Percentiles rank a stretch among this genome's conserved stretches.
Conservation (phyloP, 805 yeast genomes). For the Saccharomyces paradoxus region DNA sequence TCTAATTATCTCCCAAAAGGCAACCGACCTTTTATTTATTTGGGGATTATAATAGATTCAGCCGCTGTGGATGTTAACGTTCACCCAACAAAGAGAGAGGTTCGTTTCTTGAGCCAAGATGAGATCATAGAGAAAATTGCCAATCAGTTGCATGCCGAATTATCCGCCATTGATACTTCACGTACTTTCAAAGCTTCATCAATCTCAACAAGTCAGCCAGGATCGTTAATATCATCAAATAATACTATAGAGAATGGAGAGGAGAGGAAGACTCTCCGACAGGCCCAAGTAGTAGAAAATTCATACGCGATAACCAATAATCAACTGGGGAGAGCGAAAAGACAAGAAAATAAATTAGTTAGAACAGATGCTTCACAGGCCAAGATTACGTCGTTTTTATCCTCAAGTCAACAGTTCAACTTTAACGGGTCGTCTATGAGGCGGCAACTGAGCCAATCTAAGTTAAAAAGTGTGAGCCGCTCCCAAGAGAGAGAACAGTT, state of each 20-base stretch:
- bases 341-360: slow-evolving; percentile 29
- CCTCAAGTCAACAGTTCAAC: slow-evolving; percentile 3
- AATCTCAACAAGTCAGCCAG: slow-evolving; percentile 30
- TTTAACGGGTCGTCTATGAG: not conserved
- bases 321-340: slow-evolving; percentile 13
- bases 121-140: slow-evolving; percentile 67
- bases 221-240: not conserved
- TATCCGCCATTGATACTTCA: slow-evolving; percentile 55
- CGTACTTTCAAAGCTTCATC: slow-evolving; percentile 64
- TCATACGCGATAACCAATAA: not conserved
- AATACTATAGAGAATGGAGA: not conserved
- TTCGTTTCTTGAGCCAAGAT: slow-evolving; percentile 74
- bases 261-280: not conserved
- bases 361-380: slow-evolving; percentile 30
- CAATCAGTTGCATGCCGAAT: slow-evolving; percentile 37
- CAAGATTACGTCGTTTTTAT: slow-evolving; percentile 24
- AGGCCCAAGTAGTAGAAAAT: not conserved
- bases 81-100: slow-evolving; percentile 93
- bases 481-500: not conserved
- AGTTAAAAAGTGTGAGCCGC: not conserved
- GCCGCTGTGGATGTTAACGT: slow-evolving; percentile 80
- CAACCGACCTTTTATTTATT: slow-evolving; percentile 63
- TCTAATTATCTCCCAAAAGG: slow-evolving; percentile 71
- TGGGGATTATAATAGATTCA: slow-evolving; percentile 61
- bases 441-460: not conserved